Percentiles rank a stretch among this genome's conserved stretches.
Conservation (phyloP, 2,329 filamentous ascomycete species). For the Scytalidium sp. region DNA sequence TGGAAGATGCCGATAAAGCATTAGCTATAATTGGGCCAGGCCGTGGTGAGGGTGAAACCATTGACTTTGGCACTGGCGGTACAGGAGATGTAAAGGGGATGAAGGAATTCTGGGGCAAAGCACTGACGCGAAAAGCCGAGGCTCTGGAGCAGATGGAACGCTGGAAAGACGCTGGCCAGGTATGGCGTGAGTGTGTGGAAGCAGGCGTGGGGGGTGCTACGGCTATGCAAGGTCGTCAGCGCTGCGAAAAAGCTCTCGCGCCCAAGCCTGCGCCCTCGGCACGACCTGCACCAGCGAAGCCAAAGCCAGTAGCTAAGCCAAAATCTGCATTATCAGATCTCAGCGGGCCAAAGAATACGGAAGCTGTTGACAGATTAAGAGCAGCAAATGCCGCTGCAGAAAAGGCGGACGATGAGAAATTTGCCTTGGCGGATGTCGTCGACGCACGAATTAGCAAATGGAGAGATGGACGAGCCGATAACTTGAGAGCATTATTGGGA, state of each 20-base stretch:
- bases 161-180: slow-evolving; percentile 77
- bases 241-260: slow-evolving; percentile 83
- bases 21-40: slow-evolving; percentile 75
- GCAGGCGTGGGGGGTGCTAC: slow-evolving; percentile 80
- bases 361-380: slow-evolving; percentile 78
- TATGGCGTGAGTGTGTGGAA: slow-evolving; percentile 83
- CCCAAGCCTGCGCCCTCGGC: slow-evolving; percentile 57
- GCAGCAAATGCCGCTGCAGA: slow-evolving; percentile 84
- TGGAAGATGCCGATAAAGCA: slow-evolving; percentile 79
- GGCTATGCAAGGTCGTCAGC: slow-evolving; percentile 79
- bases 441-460: slow-evolving; percentile 76
- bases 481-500: slow-evolving; percentile 80
- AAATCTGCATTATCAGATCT: slow-evolving; percentile 38
- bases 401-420: slow-evolving; percentile 86
- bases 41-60: slow-evolving; percentile 76
- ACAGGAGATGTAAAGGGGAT: slow-evolving; percentile 72
- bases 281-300: slow-evolving; percentile 42
- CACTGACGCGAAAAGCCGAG: slow-evolving; percentile 90
- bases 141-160: slow-evolving; percentile 93
- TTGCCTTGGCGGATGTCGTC: slow-evolving; percentile 81
- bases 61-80: slow-evolving; percentile 63
- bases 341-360: slow-evolving; percentile 47
- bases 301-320: slow-evolving; percentile 33
- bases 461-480: slow-evolving; percentile 90
- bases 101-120: slow-evolving; percentile 91